Conservation (phyloP, 257 asterid genomes). For the Cinchona pubescens region DNA sequence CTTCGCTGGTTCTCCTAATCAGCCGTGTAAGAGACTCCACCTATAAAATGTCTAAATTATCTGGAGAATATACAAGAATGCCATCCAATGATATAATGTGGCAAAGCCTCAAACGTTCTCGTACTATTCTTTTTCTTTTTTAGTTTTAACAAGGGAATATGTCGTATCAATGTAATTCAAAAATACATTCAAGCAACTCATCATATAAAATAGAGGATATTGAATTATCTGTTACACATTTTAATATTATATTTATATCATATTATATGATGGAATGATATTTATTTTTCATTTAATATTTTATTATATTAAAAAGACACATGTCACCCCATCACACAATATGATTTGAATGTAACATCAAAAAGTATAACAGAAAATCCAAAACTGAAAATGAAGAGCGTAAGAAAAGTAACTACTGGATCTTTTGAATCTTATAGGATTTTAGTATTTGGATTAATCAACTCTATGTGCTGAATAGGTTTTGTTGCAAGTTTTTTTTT, state of each 20-base stretch:
- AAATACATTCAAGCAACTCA: neutral
- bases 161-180: neutral
- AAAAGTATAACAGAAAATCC: too few relatives aligned
- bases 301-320: too few relatives aligned
- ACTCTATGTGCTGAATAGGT: neutral
- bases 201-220: neutral
- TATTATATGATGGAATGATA: too few relatives aligned
- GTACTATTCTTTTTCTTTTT: neutral
- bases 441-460: neutral
- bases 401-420: neutral
- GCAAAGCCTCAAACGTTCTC: too few relatives aligned
- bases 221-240: too few relatives aligned
- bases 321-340: too few relatives aligned
- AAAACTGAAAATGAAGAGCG: too few relatives aligned
- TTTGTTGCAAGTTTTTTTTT: neutral
- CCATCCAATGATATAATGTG: neutral
- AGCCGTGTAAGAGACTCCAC: slow-evolving; percentile 21
- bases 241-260: too few relatives aligned
- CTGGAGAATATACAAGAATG: neutral
- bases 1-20: slow-evolving; percentile 37
- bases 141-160: neutral
- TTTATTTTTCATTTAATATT: too few relatives aligned
- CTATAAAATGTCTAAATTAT: neutral
- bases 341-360: too few relatives aligned
- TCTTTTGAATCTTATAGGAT: neutral